Evolutionary conservation across 805 yeast species (phyloP).

Genomic region (Metschnikowia vanudenii): DNA sequence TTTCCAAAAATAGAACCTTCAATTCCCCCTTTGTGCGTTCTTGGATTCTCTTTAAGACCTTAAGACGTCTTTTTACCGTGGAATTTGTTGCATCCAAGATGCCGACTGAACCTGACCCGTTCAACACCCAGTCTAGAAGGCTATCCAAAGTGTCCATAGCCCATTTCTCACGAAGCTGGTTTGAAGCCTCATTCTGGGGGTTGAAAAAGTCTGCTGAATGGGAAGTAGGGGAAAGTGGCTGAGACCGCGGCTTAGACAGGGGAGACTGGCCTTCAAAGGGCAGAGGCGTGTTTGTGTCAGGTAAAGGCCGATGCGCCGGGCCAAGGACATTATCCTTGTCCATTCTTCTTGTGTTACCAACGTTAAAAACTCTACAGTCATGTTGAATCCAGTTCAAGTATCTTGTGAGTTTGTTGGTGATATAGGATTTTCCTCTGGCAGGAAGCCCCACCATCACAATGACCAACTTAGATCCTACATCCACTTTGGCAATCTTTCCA

Average conservation of each 20-base stretch:
- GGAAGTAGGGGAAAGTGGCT: constrained; percentile 23
- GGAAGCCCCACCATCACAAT: constrained; percentile 97
- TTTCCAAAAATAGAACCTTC: constrained; percentile 81
- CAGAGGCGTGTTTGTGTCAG: constrained; percentile 41
- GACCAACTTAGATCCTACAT: constrained; percentile 71
- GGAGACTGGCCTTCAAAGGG: constrained; percentile 20
- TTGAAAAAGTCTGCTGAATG: constrained; percentile 86
- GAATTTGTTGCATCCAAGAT: constrained; percentile 85
- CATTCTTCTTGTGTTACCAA: constrained; percentile 88
- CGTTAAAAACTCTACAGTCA: constrained; percentile 86
- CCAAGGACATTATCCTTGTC: constrained; percentile 54
- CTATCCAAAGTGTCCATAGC: constrained; percentile 92
- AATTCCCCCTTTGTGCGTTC: constrained; percentile 57
- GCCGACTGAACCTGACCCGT: constrained; percentile 88
- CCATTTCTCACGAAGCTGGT: constrained; percentile 82
- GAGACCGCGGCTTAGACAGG: constrained; percentile 16
- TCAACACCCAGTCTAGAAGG: constrained; percentile 72
- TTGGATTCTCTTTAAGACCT: constrained; percentile 56
- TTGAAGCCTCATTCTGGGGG: constrained; percentile 69
- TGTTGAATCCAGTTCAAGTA: constrained; percentile 94
- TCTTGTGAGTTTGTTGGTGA: constrained; percentile 86
- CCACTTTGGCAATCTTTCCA: constrained; percentile 60
- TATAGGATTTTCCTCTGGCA: constrained; percentile 91
- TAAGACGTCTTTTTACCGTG: constrained; percentile 60
- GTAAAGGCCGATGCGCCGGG: constrained; percentile 63